phyloP scores from a whole-genome alignment of 228 moss, liverwort and hornwort species.

The Sphagnum magellanicum region DNA sequence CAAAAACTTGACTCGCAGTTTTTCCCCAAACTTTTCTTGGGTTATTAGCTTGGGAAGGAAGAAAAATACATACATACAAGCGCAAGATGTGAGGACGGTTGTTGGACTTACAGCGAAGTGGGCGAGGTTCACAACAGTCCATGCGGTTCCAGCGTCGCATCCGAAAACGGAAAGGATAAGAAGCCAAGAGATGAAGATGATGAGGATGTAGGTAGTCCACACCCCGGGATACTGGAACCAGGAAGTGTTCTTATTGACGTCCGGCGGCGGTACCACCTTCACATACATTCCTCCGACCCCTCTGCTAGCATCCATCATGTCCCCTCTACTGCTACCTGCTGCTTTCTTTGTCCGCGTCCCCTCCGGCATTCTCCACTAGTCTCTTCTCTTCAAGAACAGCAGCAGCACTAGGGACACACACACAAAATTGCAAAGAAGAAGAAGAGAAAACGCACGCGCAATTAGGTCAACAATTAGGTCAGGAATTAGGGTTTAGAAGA shows the following conservation, averaged over 20 bases:
- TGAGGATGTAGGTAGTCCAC: conserved; percentile 95
- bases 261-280: conserved; percentile 91
- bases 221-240: conserved; percentile 99
- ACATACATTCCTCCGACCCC: conserved; percentile 80
- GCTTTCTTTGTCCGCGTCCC: no score
- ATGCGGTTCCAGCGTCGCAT: conserved; percentile 86
- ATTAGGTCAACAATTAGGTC: no score
- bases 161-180: conserved; percentile 87
- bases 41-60: no score
- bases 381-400: no score
- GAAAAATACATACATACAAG: no score
- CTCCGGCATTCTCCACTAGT: no score
- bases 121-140: conserved; percentile 91
- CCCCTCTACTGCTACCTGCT: conserved; percentile 36
- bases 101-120: conserved; percentile 67
- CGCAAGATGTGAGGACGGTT: not conserved
- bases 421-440: no score
- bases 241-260: conserved; percentile 95
- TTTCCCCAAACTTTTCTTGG: no score
- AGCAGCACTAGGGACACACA: no score
- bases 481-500: no score
- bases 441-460: no score
- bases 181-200: conserved; percentile 91
- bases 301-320: conserved; percentile 34
- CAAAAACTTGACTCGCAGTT: no score